A percentile compares a stretch with the other conserved stretches of the same genome.
These are phyloP conservation scores for Saposhnikovia divaricata DNA, from an alignment of 129 eudicot genomes.

Conservation along the genomic window DNA sequence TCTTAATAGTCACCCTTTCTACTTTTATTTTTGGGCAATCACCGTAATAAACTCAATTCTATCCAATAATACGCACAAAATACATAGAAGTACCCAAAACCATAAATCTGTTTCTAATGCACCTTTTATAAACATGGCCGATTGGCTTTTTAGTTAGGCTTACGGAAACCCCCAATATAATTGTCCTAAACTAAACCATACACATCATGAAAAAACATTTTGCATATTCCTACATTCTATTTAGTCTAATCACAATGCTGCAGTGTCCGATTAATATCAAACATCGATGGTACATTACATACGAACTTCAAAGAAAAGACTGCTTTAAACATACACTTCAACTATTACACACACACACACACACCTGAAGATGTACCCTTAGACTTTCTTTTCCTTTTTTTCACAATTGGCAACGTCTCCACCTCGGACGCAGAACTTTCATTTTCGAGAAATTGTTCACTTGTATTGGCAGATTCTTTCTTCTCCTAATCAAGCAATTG, in stretches of 20 bases:
- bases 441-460: slow-evolving; percentile 29
- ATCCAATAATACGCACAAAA: not conserved
- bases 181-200: not conserved
- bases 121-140: not conserved
- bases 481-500: slow-evolving; percentile 38
- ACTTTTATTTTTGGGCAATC: not conserved
- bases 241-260: not conserved
- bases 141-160: not conserved
- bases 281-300: not conserved
- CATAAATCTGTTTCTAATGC: not conserved
- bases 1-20: not conserved
- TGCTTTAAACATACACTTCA: not conserved
- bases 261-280: not conserved
- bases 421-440: slow-evolving; percentile 23
- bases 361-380: slow-evolving; percentile 36
- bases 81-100: not conserved
- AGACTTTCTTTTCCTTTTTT: slow-evolving; percentile 67
- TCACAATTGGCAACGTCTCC: slow-evolving; percentile 16
- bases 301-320: not conserved
- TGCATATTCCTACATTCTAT: not conserved
- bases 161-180: not conserved
- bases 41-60: not conserved
- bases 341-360: not conserved
- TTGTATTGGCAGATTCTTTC: slow-evolving; percentile 29
- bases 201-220: not conserved